Evolutionary conservation across 1,284 basidiomycete species (phyloP).

Genomic region (Moesziomyces parantarcticus): DNA sequence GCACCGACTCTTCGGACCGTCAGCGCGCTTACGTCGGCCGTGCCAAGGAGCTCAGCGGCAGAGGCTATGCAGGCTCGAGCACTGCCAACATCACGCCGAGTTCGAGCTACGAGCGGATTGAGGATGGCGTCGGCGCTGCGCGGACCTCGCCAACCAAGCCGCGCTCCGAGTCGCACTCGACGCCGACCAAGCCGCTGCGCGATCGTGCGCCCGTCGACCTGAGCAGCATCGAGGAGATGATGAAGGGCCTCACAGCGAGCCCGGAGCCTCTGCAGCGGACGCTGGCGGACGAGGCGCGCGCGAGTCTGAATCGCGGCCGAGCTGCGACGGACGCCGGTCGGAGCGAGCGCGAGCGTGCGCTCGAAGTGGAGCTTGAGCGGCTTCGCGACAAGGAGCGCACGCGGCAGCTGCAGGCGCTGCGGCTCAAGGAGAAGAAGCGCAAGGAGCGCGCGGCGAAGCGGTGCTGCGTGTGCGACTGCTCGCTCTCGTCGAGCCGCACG

Average conservation of each 20-base stretch:
- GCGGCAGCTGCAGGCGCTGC: conserved; percentile 32
- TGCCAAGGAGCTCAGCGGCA: neutral
- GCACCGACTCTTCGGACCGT: conserved; percentile 17
- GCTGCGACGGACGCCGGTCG: conserved; percentile 5
- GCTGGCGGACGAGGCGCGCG: conserved; percentile 6
- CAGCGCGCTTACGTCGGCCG: neutral
- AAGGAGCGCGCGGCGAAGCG: conserved; percentile 33
- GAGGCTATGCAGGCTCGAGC: neutral
- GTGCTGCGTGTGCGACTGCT: conserved; percentile 54
- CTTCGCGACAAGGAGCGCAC: conserved; percentile 33
- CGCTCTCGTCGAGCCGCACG: conserved; percentile 46
- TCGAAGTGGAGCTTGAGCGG: conserved; percentile 36
- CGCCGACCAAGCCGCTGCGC: conserved; percentile 6
- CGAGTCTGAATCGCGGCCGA: neutral
- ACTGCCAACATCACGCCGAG: conserved; percentile 47
- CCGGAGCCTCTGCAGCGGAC: conserved; percentile 24
- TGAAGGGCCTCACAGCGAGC: conserved; percentile 41
- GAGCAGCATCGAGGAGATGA: conserved; percentile 51
- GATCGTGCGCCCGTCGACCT: conserved; percentile 34
- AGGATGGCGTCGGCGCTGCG: conserved; percentile 10
- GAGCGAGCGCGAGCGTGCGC: conserved; percentile 26
- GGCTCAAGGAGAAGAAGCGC: conserved; percentile 30
- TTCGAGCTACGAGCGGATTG: conserved; percentile 47
- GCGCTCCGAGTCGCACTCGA: neutral
- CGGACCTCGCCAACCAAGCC: neutral